Evolutionary conservation across 352 stramenopile species (phyloP).

Genomic region (Pythium vanterpoolii): DNA sequence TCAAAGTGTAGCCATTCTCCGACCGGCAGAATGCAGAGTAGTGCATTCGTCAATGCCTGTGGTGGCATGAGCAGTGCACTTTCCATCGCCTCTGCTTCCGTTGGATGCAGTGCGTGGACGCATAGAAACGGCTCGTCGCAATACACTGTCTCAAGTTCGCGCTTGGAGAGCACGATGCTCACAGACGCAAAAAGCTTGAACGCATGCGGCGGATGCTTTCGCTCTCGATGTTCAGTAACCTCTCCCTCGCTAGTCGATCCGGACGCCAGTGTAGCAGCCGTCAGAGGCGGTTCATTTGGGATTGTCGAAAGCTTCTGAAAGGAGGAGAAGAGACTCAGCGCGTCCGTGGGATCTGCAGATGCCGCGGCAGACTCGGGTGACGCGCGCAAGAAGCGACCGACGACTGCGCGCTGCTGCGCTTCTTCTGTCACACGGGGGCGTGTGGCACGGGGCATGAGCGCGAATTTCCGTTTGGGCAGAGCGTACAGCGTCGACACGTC

Average conservation of each 20-base stretch:
- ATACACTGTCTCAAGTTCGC: constrained; percentile 33
- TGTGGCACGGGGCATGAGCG: constrained; percentile 30
- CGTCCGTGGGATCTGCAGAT: not conserved
- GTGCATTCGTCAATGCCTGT: constrained; percentile 36
- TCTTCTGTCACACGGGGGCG: constrained; percentile 30
- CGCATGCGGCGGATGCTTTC: not conserved
- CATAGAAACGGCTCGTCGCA: constrained; percentile 51
- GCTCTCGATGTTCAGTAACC: not conserved
- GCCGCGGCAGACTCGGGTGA: not conserved
- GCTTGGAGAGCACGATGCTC: constrained; percentile 56
- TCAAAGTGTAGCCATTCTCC: constrained; percentile 50
- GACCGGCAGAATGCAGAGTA: constrained; percentile 59
- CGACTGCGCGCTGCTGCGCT: constrained; percentile 30
- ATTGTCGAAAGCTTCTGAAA: constrained; percentile 34
- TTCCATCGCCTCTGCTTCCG: constrained; percentile 47
- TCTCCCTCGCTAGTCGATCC: no score
- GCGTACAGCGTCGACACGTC: constrained; percentile 24
- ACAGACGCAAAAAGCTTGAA: constrained; percentile 37
- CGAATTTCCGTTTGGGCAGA: constrained; percentile 37
- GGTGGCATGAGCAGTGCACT: constrained; percentile 34
- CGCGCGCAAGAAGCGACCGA: constrained; percentile 19
- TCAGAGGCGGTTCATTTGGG: constrained; percentile 6
- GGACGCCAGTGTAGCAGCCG: not conserved
- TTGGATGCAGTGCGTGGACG: constrained; percentile 42
- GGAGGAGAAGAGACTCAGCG: constrained; percentile 29